phyloP scores from a whole-genome alignment of 176 grass and related monocot genomes.

The Carex parvula region DNA sequence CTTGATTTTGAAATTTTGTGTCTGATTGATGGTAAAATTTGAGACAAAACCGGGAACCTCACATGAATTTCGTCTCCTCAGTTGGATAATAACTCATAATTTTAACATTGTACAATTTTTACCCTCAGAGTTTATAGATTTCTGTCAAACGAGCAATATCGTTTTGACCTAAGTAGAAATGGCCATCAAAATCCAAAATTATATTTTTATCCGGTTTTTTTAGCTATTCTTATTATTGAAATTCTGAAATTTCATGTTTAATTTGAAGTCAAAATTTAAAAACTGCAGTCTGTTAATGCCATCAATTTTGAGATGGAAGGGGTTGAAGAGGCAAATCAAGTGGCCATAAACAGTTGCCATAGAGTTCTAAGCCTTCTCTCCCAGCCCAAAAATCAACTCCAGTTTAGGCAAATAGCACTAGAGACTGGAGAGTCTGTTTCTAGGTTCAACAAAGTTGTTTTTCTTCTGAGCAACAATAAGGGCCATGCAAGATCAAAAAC shows the following conservation, averaged over 20 bases:
- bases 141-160: not conserved
- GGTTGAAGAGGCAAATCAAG: constrained; percentile 37
- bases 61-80: not conserved
- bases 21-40: not conserved
- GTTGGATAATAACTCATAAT: not conserved
- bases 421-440: constrained; percentile 36
- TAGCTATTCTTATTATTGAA: not conserved
- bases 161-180: not conserved
- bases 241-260: not conserved
- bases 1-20: not conserved
- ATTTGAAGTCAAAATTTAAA: constrained; percentile 21
- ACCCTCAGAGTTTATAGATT: not conserved
- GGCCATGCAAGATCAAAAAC: constrained; percentile 38
- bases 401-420: constrained; percentile 16
- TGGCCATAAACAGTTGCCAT: constrained; percentile 36
- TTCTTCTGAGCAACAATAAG: constrained; percentile 26
- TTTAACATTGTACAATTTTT: not conserved
- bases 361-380: constrained; percentile 36
- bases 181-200: not conserved
- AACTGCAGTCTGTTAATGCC: constrained; percentile 2
- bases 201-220: not conserved
- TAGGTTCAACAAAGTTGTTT: constrained; percentile 37
- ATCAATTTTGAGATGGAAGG: constrained; percentile 34
- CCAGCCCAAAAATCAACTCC: constrained; percentile 29
- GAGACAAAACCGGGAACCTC: not conserved